Evolutionary conservation across 78 protist genomes (phyloP).

Genomic region (Dictyostelium brefeldianum): DNA sequence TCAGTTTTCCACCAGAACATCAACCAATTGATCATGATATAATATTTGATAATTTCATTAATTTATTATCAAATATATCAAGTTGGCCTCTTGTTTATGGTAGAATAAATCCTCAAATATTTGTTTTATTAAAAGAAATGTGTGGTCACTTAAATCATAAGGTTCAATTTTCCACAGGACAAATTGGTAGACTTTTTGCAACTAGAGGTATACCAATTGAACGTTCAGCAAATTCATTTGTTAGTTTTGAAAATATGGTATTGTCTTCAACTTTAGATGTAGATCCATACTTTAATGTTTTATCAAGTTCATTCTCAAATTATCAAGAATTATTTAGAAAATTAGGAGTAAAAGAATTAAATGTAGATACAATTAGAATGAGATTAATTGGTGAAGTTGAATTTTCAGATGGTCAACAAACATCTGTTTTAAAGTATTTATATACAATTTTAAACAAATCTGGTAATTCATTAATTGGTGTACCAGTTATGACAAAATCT

Average conservation of each 20-base stretch:
- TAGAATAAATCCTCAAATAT: no score
- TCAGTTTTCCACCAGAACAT: not conserved
- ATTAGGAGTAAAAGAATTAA: not conserved
- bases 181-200: no score
- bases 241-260: no score
- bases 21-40: not conserved
- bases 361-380: not conserved
- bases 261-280: no score
- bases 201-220: no score
- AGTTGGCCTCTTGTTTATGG: not conserved
- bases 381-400: not conserved
- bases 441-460: not conserved
- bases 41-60: not conserved
- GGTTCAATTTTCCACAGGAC: no score
- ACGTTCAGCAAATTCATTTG: no score
- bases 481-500: not conserved
- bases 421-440: not conserved
- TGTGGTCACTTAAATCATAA: no score
- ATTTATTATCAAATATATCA: not conserved
- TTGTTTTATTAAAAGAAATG: no score
- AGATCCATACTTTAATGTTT: no score
- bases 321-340: not conserved
- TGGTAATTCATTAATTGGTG: not conserved
- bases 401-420: not conserved
- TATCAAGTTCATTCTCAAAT: no score